Evolutionary conservation across 164 flowering plant species (phyloP).

Genomic region (Aristolochia contorta): DNA sequence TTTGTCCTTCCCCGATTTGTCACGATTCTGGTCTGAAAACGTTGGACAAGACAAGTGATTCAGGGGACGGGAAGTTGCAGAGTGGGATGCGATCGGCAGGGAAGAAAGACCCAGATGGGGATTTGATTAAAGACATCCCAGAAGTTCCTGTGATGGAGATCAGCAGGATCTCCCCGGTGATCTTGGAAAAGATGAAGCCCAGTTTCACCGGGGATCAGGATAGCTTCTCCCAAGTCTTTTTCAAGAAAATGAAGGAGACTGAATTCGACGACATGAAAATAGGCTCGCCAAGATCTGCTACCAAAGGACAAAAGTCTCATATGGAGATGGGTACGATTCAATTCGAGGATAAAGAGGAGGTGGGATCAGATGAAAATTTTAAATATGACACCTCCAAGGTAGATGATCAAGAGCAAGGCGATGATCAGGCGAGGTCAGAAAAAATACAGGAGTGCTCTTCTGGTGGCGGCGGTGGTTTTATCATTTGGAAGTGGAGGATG

Average conservation of each 20-base stretch:
- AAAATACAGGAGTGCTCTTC: constrained; percentile 12
- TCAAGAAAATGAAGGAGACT: constrained; percentile 41
- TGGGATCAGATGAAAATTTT: neutral
- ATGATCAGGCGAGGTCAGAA: constrained; percentile 3
- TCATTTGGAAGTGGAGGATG: constrained; percentile 35
- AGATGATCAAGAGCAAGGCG: constrained; percentile 1
- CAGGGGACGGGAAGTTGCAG: constrained; percentile 5
- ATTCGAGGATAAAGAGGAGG: constrained; percentile 7
- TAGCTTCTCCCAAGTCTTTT: constrained; percentile 32
- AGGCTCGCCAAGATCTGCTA: constrained; percentile 26
- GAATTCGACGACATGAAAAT: constrained; percentile 69
- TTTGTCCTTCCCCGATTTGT: constrained; percentile 18
- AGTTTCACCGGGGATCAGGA: constrained; percentile 29
- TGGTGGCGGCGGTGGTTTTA: constrained; percentile 18
- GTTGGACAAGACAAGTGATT: constrained; percentile 3
- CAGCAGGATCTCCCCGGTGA: constrained; percentile 1
- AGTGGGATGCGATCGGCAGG: neutral
- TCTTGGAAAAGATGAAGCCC: constrained; percentile 2
- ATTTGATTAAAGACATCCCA: constrained; percentile 12
- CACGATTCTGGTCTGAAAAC: neutral
- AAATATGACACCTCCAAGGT: constrained; percentile 2
- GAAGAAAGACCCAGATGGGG: constrained; percentile 12
- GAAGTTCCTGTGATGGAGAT: constrained; percentile 15
- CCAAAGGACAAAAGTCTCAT: constrained; percentile 21
- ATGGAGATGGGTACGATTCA: constrained; percentile 15